Conservation (phyloP, 495 filamentous ascomycete species). For the Xylaria acuta region DNA sequence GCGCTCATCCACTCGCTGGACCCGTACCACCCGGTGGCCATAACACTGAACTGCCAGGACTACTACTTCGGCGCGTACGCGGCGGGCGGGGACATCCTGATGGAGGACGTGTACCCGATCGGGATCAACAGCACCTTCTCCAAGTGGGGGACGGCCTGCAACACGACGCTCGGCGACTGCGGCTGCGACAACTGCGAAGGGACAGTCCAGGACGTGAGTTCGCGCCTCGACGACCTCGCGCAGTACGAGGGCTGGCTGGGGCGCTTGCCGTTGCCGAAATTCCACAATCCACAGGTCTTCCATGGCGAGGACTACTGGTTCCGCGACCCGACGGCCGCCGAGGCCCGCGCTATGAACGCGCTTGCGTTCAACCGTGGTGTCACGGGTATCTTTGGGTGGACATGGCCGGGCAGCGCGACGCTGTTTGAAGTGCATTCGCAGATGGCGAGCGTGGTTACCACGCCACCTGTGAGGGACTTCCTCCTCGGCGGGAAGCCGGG, state of each 20-base stretch:
- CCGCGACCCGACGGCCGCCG: constrained; percentile 59
- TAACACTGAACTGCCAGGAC: constrained; percentile 73
- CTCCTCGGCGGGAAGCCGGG: constrained; percentile 47
- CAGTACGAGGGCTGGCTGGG: constrained; percentile 54
- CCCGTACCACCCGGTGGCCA: constrained; percentile 71
- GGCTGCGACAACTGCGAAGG: constrained; percentile 74
- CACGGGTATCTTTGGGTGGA: constrained; percentile 60
- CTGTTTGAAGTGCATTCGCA: constrained; percentile 53
- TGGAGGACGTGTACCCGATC: constrained; percentile 72
- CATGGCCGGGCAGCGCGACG: constrained; percentile 54
- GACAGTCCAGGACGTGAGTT: constrained; percentile 60
- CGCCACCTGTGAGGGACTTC: constrained; percentile 47
- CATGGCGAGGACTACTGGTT: constrained; percentile 67
- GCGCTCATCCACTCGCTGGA: constrained; percentile 62
- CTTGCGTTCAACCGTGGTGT: constrained; percentile 69
- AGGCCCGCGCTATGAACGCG: constrained; percentile 66
- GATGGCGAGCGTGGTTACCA: constrained; percentile 53
- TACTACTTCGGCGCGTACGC: constrained; percentile 71
- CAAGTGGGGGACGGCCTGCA: constrained; percentile 63
- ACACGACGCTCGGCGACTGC: constrained; percentile 71
- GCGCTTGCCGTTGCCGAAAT: constrained; percentile 59
- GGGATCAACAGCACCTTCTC: constrained; percentile 60
- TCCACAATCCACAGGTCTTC: constrained; percentile 70
- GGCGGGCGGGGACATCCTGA: constrained; percentile 67
- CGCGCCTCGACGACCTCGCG: constrained; percentile 57